These are phyloP conservation scores for Lipomyces sp. DNA, from an alignment of 805 yeast genomes.

Conservation along the genomic window DNA sequence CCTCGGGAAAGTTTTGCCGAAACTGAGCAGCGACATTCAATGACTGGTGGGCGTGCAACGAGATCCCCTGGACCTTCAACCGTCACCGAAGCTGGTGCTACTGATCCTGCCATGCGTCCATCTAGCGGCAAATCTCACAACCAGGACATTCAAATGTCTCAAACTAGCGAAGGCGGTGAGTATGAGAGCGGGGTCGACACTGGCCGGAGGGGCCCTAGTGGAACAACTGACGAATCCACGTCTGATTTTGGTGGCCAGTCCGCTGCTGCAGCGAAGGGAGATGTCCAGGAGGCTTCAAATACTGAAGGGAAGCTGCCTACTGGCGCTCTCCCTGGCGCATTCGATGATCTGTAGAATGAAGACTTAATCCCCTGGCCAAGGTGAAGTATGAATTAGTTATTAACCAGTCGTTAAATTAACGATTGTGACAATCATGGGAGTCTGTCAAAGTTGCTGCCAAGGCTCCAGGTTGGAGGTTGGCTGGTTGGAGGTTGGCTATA, in stretches of 20 bases:
- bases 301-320: background rate
- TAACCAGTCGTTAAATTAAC: no score
- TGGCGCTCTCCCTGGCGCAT: no score
- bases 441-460: no score
- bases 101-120: background rate
- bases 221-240: background rate
- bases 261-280: background rate
- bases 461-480: background rate
- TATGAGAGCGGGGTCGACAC: background rate
- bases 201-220: background rate
- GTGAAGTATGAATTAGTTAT: background rate
- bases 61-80: background rate
- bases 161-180: background rate
- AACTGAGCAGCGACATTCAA: background rate
- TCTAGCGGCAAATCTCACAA: background rate
- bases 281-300: background rate
- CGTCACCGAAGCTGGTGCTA: background rate
- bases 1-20: background rate
- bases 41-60: slow-evolving; percentile 6
- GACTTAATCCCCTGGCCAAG: background rate
- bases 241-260: background rate
- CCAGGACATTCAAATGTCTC: background rate
- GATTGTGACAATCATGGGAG: no score
- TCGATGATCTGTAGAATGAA: no score
- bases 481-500: background rate